These are phyloP conservation scores for Eustoma russellianum DNA, from an alignment of 257 asterid genomes.

Conservation along the genomic window DNA sequence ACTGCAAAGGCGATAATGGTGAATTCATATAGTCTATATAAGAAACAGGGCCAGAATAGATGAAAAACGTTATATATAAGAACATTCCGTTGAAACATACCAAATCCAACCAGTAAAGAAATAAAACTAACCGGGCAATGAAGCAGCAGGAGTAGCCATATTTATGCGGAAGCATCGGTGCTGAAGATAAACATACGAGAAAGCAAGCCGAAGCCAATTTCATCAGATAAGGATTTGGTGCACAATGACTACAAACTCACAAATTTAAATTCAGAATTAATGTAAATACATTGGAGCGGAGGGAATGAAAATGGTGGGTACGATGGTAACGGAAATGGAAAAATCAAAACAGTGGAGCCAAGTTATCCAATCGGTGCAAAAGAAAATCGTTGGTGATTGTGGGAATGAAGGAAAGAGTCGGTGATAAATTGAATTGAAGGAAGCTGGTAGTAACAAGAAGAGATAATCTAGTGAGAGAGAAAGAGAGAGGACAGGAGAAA, in stretches of 20 bases:
- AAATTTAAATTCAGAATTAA: too few species aligned
- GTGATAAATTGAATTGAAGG: slow-evolving; percentile 5
- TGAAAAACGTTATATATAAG: too few species aligned
- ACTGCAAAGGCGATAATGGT: slow-evolving; percentile 33
- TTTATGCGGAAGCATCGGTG: slow-evolving; percentile 60
- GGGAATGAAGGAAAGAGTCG: slow-evolving; percentile 1
- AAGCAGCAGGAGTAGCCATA: slow-evolving; percentile 62
- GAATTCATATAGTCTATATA: too few species aligned
- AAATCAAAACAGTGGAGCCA: slow-evolving; percentile 6
- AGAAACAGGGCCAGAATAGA: too few species aligned
- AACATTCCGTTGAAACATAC: neutral
- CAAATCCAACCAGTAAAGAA: slow-evolving; percentile 6
- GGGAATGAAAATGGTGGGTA: neutral
- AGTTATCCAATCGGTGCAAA: neutral
- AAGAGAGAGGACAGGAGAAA: too few species aligned
- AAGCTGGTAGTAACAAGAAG: slow-evolving; percentile 6
- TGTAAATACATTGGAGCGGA: neutral
- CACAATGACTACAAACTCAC: too few species aligned
- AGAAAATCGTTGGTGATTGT: too few species aligned
- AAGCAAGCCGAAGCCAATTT: slow-evolving; percentile 9
- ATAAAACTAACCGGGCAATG: slow-evolving; percentile 51
- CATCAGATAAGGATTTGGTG: too few species aligned
- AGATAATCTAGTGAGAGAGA: slow-evolving; percentile 25
- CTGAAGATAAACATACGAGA: slow-evolving; percentile 24
- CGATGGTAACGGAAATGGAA: neutral